Evolutionary conservation across 345 rosid genomes (phyloP).

Genomic region (Gossypium rotundifolium): DNA sequence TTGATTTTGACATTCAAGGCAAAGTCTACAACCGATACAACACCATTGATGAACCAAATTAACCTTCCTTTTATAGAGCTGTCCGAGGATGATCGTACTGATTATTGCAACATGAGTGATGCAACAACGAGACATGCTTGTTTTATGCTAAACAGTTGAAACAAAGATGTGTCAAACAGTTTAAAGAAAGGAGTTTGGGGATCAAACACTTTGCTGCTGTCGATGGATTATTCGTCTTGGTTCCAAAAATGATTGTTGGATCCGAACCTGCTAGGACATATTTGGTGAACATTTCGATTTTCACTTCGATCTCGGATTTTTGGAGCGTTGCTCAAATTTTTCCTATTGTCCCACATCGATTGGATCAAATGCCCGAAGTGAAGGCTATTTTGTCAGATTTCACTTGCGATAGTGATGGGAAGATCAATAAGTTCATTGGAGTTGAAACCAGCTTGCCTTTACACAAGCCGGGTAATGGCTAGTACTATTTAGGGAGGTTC

Average conservation of each 20-base stretch:
- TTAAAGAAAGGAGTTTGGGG: constrained; percentile 68
- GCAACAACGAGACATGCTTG: constrained; percentile 61
- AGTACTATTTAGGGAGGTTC: constrained; percentile 87
- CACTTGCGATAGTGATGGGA: constrained; percentile 95
- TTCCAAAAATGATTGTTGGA: constrained; percentile 46
- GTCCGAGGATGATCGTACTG: constrained; percentile 53
- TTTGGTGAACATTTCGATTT: constrained; percentile 72
- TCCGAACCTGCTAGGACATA: constrained; percentile 57
- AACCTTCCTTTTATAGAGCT: constrained; percentile 53
- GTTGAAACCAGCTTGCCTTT: constrained; percentile 81
- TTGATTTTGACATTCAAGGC: constrained; percentile 83
- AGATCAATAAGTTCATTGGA: constrained; percentile 80
- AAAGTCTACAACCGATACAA: constrained; percentile 30
- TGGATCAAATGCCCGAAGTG: constrained; percentile 62
- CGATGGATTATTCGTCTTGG: constrained; percentile 76
- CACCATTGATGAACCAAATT: constrained; percentile 21
- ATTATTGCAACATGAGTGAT: constrained; percentile 39
- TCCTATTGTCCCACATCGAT: constrained; percentile 81
- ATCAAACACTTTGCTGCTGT: constrained; percentile 82
- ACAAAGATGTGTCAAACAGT: constrained; percentile 69
- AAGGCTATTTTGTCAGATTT: constrained; percentile 80
- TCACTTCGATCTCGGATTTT: constrained; percentile 94
- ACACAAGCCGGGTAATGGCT: constrained; percentile 52
- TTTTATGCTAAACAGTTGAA: constrained; percentile 69
- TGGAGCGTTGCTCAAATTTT: constrained; percentile 95